Conservation (phyloP, 768 basidiomycete species). For the Leccinellum rugosiceps region DNA sequence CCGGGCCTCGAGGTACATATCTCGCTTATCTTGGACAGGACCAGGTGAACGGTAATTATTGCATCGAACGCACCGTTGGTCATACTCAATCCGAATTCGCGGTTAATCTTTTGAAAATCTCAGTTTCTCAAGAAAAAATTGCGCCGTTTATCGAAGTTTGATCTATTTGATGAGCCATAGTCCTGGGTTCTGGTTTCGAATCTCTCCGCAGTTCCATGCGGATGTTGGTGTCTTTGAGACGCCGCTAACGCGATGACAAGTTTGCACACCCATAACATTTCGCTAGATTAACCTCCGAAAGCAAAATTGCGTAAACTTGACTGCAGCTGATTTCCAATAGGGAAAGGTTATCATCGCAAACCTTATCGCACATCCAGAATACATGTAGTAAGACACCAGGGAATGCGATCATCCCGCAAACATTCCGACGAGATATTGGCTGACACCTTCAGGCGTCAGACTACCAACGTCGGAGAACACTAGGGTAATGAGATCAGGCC, state of each 20-base stretch:
- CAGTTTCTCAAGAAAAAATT: slow-evolving; percentile 14
- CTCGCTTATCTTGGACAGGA: slow-evolving; percentile 1
- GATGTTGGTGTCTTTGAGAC: slow-evolving; percentile 14
- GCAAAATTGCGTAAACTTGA: slow-evolving; percentile 18
- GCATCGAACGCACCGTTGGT: neutral
- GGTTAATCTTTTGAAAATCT: slow-evolving; percentile 26
- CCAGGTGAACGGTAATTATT: slow-evolving; percentile 1
- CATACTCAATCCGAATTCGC: slow-evolving; percentile 13
- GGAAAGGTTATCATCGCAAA: slow-evolving; percentile 41
- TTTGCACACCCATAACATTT: slow-evolving; percentile 5
- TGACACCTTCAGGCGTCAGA: slow-evolving; percentile 88
- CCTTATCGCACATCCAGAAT: slow-evolving; percentile 26
- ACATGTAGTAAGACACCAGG: slow-evolving; percentile 1
- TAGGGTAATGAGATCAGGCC: slow-evolving; percentile 89
- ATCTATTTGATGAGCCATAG: slow-evolving; percentile 25
- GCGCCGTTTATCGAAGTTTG: slow-evolving; percentile 15
- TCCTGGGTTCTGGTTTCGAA: slow-evolving; percentile 9
- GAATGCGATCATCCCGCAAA: slow-evolving; percentile 61
- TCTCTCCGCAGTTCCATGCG: slow-evolving; percentile 18
- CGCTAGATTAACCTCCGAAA: slow-evolving; percentile 15
- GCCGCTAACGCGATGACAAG: slow-evolving; percentile 7
- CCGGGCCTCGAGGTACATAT: neutral
- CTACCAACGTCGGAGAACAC: slow-evolving; percentile 95
- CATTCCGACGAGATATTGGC: slow-evolving; percentile 94
- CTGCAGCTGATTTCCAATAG: slow-evolving; percentile 19